phyloP scores from a whole-genome alignment of 1,139 yeast genomes.

The Diutina sp. region DNA sequence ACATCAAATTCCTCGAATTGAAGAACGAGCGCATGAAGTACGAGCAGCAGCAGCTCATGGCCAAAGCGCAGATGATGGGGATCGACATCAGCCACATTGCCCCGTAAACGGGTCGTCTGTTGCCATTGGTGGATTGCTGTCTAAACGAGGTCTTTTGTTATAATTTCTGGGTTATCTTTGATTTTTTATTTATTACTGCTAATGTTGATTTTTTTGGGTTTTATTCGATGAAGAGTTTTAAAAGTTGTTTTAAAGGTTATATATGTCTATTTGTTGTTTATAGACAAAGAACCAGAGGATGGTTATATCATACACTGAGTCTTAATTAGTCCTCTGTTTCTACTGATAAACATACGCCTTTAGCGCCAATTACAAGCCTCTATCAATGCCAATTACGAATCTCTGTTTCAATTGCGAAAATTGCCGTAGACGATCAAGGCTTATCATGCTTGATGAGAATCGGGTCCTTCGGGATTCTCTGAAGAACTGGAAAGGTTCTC shows the following conservation, averaged over 20 bases:
- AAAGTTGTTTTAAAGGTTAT: background rate
- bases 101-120: background rate
- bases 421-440: too few species aligned
- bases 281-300: background rate
- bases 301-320: background rate
- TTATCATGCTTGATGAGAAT: too few species aligned
- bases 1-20: slow-evolving; percentile 28
- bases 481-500: too few species aligned
- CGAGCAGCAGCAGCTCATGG: slow-evolving; percentile 21
- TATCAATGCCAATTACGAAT: too few species aligned
- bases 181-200: too few species aligned
- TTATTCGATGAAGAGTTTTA: background rate
- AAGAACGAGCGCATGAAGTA: slow-evolving; percentile 23
- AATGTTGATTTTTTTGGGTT: background rate
- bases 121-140: too few species aligned
- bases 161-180: background rate
- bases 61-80: slow-evolving; percentile 17
- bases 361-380: too few species aligned
- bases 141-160: background rate
- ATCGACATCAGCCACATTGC: slow-evolving; percentile 3
- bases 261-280: background rate
- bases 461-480: too few species aligned
- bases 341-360: too few species aligned
- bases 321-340: background rate
- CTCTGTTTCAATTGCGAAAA: too few species aligned